These are phyloP conservation scores for Diaporthe longicolla DNA, from an alignment of 2,329 filamentous ascomycete genomes.

Conservation along the genomic window DNA sequence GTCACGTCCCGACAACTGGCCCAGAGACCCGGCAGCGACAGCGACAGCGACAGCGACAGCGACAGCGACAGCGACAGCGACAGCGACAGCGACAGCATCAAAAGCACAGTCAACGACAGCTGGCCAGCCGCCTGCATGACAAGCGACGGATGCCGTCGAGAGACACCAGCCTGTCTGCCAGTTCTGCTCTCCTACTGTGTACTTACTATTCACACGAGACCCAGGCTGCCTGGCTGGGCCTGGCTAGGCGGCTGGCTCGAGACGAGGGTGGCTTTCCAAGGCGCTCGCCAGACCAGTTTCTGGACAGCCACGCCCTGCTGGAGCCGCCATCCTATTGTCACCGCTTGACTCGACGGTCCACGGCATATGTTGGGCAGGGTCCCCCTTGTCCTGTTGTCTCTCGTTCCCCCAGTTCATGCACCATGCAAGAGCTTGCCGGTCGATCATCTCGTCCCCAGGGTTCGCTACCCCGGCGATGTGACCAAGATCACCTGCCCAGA, in stretches of 20 bases:
- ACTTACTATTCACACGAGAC: not conserved
- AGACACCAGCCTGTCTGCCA: not conserved
- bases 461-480: slow-evolving; percentile 15
- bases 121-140: not conserved
- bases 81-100: not conserved
- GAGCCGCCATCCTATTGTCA: not conserved
- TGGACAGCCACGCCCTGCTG: slow-evolving; percentile 2
- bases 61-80: slow-evolving; percentile 3
- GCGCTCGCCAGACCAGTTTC: not conserved
- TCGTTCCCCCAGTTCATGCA: slow-evolving; percentile 12
- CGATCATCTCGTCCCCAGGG: slow-evolving; percentile 33
- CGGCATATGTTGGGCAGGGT: not conserved
- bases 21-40: not conserved
- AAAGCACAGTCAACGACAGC: slow-evolving; percentile 15
- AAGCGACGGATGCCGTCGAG: not conserved
- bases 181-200: no score
- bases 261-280: slow-evolving; percentile 22
- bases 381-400: slow-evolving; percentile 19
- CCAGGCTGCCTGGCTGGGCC: not conserved
- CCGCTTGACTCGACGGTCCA: slow-evolving; percentile 15
- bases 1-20: not conserved
- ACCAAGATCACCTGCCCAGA: slow-evolving; percentile 30
- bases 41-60: not conserved
- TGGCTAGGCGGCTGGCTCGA: not conserved
- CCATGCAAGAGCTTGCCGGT: slow-evolving; percentile 28